Evolutionary conservation across 257 asterid species (phyloP), one percentile per base, ranked within the genome.

Genomic region (Solanum peruvianum): DNA sequence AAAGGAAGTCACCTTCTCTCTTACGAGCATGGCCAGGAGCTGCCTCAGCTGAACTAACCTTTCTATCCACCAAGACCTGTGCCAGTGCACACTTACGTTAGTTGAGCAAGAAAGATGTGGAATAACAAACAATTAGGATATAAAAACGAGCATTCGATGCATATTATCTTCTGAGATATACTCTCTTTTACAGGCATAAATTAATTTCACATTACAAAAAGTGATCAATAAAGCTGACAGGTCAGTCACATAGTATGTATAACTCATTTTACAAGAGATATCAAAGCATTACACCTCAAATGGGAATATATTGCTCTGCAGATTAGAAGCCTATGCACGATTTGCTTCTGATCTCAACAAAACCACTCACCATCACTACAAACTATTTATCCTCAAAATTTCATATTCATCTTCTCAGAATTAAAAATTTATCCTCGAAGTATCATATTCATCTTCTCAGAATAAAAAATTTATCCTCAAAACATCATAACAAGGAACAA

Each of bases 11-110:
- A 92, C 99, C 99, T 91, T 92, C 95, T 92, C 87, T 92, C 85
- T 85, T 90, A 87, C 89, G 95, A 85, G 88, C 86, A 64, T 93
- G 71, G 20, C 11, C 82, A 21, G 82, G 82, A 75, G 82, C 58
- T 41, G 56, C 56, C 52, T 90, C 95, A 39, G 91, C 86, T 88
- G 88, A 78, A 21, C 45, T 87, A 58, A 66, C 87, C 80, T 91
- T 90, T 70, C 92, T 91, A 90, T 92, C 98, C 87, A 91, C 97
- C 86, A 96, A 89, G 88, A 96, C 88, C 98, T 96, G 93, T 52
- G 62, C 23, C 76, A 70, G 76, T 70, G 33, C 87, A 66, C 87
- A 56, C 64, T 7, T 25, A 72, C 64, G 18, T 71, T 44, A 41
- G 80, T 87, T 87, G 86, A 84, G 62, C 80, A 56, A 81, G 82